Percentiles rank a stretch among this genome's conserved stretches.
Conservation (phyloP, 2,329 filamentous ascomycete species). For the Botrytis elliptica region DNA sequence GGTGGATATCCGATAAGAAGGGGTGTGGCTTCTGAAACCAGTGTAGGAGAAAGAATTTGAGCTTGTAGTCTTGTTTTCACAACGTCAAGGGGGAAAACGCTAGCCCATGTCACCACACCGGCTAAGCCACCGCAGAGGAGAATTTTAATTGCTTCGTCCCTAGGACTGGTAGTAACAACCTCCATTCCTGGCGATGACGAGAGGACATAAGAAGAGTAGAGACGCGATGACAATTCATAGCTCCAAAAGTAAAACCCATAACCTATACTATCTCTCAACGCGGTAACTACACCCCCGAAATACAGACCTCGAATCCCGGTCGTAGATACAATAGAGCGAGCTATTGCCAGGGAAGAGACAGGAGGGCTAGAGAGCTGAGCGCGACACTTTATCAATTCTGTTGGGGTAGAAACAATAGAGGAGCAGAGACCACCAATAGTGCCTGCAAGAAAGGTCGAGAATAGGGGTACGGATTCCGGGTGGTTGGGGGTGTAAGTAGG, state of each 20-base stretch:
- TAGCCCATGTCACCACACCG: conserved; percentile 84
- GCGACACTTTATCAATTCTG: conserved; percentile 86
- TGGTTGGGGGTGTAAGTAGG: conserved; percentile 36
- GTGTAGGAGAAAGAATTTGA: conserved; percentile 46
- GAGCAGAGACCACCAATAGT: conserved; percentile 79
- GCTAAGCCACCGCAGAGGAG: conserved; percentile 84
- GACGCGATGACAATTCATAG: conserved; percentile 72
- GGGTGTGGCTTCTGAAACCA: conserved; percentile 28
- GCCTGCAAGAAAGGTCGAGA: conserved; percentile 75
- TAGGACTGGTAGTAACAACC: conserved; percentile 11
- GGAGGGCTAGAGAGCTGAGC: conserved; percentile 62
- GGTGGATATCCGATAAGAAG: conserved; percentile 40
- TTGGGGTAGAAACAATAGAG: conserved; percentile 83
- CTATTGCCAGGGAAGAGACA: conserved; percentile 52
- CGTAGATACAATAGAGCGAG: conserved; percentile 56
- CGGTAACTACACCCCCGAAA: conserved; percentile 77
- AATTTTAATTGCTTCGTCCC: conserved; percentile 58
- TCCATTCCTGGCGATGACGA: conserved; percentile 42
- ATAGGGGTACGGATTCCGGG: conserved; percentile 45
- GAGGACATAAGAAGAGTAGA: conserved; percentile 3
- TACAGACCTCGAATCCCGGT: conserved; percentile 72
- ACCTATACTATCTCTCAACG: conserved; percentile 80
- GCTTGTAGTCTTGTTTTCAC: conserved; percentile 91
- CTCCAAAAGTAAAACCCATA: conserved; percentile 98
- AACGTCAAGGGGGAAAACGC: conserved; percentile 87